Conservation (phyloP, 768 basidiomycete genomes). For the Hemileccinum impolitum region DNA sequence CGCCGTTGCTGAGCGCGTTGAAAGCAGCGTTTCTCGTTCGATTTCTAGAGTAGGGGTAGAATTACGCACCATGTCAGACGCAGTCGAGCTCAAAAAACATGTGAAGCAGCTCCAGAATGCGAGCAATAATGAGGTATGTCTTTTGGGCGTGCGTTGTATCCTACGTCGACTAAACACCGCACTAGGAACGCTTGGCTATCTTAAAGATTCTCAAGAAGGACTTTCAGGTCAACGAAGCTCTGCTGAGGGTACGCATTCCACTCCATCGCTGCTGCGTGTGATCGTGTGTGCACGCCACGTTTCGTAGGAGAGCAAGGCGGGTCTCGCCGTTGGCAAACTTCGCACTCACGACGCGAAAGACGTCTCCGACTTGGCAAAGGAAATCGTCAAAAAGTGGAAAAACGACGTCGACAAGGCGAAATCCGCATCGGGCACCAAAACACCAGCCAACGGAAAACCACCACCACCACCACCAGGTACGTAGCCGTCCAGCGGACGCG, state of each 20-base stretch:
- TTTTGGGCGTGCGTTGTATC: constrained; percentile 32
- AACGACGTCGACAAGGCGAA: constrained; percentile 75
- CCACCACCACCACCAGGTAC: too few relatives aligned
- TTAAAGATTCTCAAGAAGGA: constrained; percentile 63
- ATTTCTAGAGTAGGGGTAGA: constrained; percentile 14
- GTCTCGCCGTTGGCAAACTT: constrained; percentile 89
- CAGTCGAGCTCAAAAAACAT: constrained; percentile 70
- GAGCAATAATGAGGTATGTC: constrained; percentile 53
- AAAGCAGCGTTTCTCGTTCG: too few relatives aligned
- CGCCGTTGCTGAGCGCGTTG: too few relatives aligned
- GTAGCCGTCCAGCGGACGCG: constrained; percentile 12
- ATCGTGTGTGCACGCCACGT: constrained; percentile 4
- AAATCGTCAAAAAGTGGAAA: constrained; percentile 92
- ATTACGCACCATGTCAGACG: constrained; percentile 30
- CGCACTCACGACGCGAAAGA: constrained; percentile 68
- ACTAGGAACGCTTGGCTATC: constrained; percentile 61
- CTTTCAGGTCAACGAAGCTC: constrained; percentile 63
- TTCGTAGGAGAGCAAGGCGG: constrained; percentile 83
- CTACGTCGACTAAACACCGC: constrained; percentile 3
- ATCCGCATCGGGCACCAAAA: constrained; percentile 23
- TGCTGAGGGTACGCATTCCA: constrained; percentile 62
- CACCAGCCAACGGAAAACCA: constrained; percentile 20
- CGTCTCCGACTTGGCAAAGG: constrained; percentile 82
- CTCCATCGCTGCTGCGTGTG: not conserved
- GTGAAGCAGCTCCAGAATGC: constrained; percentile 75